Conservation (phyloP, 2,329 filamentous ascomycete species). For the Fusarium austroafricanum region DNA sequence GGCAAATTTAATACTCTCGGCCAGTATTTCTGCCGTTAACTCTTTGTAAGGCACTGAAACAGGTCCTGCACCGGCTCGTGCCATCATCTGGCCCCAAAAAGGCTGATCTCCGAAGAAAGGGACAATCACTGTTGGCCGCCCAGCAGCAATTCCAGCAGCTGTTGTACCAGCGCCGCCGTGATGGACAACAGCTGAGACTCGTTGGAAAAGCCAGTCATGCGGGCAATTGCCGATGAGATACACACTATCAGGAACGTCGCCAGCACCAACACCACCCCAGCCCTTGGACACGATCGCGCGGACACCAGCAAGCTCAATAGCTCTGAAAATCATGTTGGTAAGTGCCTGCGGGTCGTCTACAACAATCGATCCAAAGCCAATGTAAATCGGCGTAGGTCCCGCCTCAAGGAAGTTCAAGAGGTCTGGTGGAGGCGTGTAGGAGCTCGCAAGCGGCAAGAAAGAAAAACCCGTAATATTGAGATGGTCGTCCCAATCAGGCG, state of each 20-base stretch:
- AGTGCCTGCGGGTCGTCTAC: conserved; percentile 70
- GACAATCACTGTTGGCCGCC: conserved; percentile 71
- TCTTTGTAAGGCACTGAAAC: conserved; percentile 67
- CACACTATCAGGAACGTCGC: conserved; percentile 60
- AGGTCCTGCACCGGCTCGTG: conserved; percentile 70
- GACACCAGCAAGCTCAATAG: conserved; percentile 66
- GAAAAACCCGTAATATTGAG: conserved; percentile 73
- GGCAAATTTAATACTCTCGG: conserved; percentile 63
- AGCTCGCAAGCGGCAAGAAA: conserved; percentile 65
- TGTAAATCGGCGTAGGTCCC: conserved; percentile 71
- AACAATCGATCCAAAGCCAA: conserved; percentile 76
- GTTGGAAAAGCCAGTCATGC: conserved; percentile 74
- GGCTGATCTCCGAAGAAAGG: conserved; percentile 75
- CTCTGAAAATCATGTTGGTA: conserved; percentile 69
- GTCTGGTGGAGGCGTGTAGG: conserved; percentile 65
- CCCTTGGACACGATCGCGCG: conserved; percentile 72
- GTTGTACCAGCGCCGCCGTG: conserved; percentile 75
- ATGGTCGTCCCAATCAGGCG: conserved; percentile 69
- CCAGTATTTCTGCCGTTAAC: conserved; percentile 67
- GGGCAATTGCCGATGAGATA: conserved; percentile 74
- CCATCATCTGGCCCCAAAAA: conserved; percentile 74
- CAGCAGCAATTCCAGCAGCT: conserved; percentile 70
- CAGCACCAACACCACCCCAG: conserved; percentile 70
- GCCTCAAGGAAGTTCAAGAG: conserved; percentile 65
- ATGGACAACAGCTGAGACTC: conserved; percentile 69